Percentiles rank a stretch among this genome's conserved stretches.
phyloP scores from a whole-genome alignment of 345 rosid species.

The Boechera stricta region DNA sequence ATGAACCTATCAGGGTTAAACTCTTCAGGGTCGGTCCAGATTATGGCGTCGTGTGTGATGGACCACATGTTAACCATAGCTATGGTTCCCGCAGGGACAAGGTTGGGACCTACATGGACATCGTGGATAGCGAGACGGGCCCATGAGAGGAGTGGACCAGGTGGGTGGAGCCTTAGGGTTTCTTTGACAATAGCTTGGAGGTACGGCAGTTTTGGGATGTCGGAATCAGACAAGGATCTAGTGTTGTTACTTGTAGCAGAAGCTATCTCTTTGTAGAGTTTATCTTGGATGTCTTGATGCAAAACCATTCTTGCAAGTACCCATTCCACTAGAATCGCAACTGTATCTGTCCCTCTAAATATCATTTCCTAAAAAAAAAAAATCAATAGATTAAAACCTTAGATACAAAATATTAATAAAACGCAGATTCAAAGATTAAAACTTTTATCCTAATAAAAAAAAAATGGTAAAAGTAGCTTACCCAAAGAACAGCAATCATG shows the following conservation, averaged over 20 bases:
- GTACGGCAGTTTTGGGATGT: conserved; percentile 62
- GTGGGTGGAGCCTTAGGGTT: conserved; percentile 81
- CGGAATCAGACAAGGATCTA: conserved; percentile 56
- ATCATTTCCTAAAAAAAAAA: conserved; percentile 69
- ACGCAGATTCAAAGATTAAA: conserved; percentile 7
- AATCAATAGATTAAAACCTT: neutral
- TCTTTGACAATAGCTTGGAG: conserved; percentile 75
- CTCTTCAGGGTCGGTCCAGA: conserved; percentile 60
- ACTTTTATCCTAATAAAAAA: neutral
- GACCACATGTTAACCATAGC: conserved; percentile 99
- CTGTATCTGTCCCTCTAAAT: conserved; percentile 88
- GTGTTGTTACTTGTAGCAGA: conserved; percentile 42
- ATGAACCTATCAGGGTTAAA: conserved; percentile 77
- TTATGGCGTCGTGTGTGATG: conserved; percentile 63
- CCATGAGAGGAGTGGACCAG: conserved; percentile 93
- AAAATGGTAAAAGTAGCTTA: conserved; percentile 37
- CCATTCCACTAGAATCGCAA: conserved; percentile 92
- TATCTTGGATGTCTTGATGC: conserved; percentile 64
- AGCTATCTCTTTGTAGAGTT: conserved; percentile 70
- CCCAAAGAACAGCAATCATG: conserved; percentile 91
- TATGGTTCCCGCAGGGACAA: conserved; percentile 79
- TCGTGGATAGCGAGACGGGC: conserved; percentile 83
- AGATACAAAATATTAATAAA: neutral
- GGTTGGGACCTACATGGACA: conserved; percentile 54
- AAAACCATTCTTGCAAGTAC: conserved; percentile 78